A percentile compares a stretch with the other conserved stretches of the same genome.
Conservation (phyloP, 495 filamentous ascomycete species). For the Hyaloscypha bicolor region DNA sequence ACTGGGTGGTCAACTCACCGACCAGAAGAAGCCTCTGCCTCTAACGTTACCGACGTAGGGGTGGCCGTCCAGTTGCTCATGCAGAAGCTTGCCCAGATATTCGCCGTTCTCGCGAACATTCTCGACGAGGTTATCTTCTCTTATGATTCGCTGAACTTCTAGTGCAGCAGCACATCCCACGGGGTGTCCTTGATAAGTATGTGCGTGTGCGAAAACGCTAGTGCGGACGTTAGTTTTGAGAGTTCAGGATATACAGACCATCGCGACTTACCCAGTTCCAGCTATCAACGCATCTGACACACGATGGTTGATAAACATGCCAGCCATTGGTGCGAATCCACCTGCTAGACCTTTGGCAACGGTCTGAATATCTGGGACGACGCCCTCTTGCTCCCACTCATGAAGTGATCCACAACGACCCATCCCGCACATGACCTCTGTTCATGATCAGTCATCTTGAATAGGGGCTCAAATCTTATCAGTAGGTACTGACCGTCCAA, state of each 20-base stretch:
- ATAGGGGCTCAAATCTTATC: no score
- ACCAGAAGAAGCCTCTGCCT: no score
- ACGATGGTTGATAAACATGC: slow-evolving; percentile 52
- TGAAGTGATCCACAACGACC: slow-evolving; percentile 66
- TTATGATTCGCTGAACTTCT: slow-evolving; percentile 59
- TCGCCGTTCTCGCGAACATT: no score
- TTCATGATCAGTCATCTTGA: no score
- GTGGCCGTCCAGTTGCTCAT: no score
- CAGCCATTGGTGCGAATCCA: slow-evolving; percentile 59
- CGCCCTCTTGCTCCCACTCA: slow-evolving; percentile 64
- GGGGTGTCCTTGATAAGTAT: slow-evolving; percentile 57
- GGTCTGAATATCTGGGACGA: slow-evolving; percentile 65
- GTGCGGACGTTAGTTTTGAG: neutral
- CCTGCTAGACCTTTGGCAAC: slow-evolving; percentile 69
- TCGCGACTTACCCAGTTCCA: slow-evolving; percentile 52
- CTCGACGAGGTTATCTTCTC: slow-evolving; percentile 52
- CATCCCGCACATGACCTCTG: slow-evolving; percentile 80
- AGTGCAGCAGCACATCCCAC: slow-evolving; percentile 58
- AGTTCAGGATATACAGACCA: slow-evolving; percentile 51
- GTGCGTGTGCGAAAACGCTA: neutral
- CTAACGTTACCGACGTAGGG: no score
- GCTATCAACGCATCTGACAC: slow-evolving; percentile 54
- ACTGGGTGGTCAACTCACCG: no score
- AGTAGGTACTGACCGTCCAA: no score
- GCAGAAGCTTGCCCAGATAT: no score